A percentile compares a stretch with the other conserved stretches of the same genome.
These are phyloP conservation scores for Sporormia fimetaria DNA, from an alignment of 495 filamentous ascomycete species.

Conservation along the genomic window DNA sequence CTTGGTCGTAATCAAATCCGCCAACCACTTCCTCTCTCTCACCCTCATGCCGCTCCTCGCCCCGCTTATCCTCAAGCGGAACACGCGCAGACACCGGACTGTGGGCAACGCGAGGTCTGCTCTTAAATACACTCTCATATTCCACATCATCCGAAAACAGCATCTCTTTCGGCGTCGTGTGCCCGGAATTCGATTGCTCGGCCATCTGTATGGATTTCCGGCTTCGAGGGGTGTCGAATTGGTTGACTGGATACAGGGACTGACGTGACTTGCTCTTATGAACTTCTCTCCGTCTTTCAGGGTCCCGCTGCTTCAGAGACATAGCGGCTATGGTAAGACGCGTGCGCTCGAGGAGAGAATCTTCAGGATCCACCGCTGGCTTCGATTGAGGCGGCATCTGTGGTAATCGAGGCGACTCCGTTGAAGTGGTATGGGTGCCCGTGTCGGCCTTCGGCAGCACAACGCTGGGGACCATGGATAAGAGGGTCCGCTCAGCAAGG, in stretches of 20 bases:
- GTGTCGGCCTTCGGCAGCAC: conserved; percentile 7
- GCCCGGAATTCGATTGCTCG: conserved; percentile 25
- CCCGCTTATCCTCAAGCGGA: neutral
- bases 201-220: conserved; percentile 8
- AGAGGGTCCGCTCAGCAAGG: conserved; percentile 35
- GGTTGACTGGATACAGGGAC: conserved; percentile 47
- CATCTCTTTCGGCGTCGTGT: conserved; percentile 44
- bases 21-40: neutral
- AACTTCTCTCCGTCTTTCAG: neutral
- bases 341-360: conserved; percentile 56
- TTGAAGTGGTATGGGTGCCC: conserved; percentile 18
- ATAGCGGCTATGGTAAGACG: conserved; percentile 66
- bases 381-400: neutral
- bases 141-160: conserved; percentile 58
- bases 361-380: conserved; percentile 5
- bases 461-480: conserved; percentile 34
- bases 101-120: conserved; percentile 62
- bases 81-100: conserved; percentile 51
- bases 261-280: conserved; percentile 26
- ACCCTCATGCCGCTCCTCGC: neutral
- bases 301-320: conserved; percentile 23
- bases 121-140: conserved; percentile 79
- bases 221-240: conserved; percentile 47
- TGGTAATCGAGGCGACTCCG: neutral
- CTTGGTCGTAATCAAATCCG: too few relatives aligned